Evolutionary conservation across 1,139 yeast species (phyloP).

Genomic region (Zygoascus sp.): DNA sequence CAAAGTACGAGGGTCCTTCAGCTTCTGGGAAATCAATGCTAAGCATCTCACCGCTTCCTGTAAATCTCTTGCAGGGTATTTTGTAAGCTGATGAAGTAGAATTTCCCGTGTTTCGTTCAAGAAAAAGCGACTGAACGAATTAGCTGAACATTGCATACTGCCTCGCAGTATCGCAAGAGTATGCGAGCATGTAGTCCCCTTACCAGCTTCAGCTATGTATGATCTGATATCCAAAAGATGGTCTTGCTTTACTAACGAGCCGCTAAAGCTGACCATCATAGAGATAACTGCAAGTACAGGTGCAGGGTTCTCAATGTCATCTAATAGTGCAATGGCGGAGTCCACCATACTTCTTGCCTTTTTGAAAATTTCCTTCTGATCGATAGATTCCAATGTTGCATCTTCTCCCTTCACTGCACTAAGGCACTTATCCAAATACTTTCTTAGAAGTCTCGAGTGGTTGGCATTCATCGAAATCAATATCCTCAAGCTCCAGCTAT

Average conservation of each 20-base stretch:
- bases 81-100: constrained; percentile 53
- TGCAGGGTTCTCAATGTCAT: neutral
- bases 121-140: constrained; percentile 15
- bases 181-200: constrained; percentile 41
- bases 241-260: constrained; percentile 53
- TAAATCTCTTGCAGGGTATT: constrained; percentile 52
- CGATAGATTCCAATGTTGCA: neutral
- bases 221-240: constrained; percentile 61
- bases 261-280: constrained; percentile 48
- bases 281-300: constrained; percentile 35
- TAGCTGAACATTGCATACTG: constrained; percentile 45
- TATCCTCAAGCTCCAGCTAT: neutral
- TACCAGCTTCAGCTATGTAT: constrained; percentile 47
- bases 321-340: neutral
- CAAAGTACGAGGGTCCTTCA: constrained; percentile 1
- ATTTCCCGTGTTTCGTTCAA: constrained; percentile 43
- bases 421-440: constrained; percentile 39
- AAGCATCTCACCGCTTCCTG: constrained; percentile 66
- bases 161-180: constrained; percentile 52
- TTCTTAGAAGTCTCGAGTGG: constrained; percentile 30
- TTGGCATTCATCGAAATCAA: constrained; percentile 12
- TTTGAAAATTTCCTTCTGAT: neutral
- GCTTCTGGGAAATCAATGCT: constrained; percentile 36
- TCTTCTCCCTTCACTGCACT: constrained; percentile 3
- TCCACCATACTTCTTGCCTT: neutral